Evolutionary conservation across 2,329 filamentous ascomycete genomes (phyloP), one percentile per base, ranked within the genome.

Genomic region (Aureobasidium sp.): DNA sequence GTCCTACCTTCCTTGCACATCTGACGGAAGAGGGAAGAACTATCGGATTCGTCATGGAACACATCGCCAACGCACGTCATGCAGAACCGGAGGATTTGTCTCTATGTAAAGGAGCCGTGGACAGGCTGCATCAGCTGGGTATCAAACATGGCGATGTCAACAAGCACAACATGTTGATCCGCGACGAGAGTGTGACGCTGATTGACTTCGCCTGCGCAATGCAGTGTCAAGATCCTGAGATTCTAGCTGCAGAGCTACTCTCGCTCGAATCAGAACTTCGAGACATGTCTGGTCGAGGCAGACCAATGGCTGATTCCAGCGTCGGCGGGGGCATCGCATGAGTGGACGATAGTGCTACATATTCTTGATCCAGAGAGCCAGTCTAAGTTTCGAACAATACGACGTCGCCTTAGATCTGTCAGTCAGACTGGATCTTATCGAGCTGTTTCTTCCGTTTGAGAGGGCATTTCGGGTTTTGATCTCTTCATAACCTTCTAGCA

Each of bases 141-240:
- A 71, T 77, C 39, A 65, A 68, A 61, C 73, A 76, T 64, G 72
- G 72, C 3, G 73, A 77, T 66, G 65, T 75, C 55, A 76, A 77
- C 63, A 71, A 69, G 62, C 65, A 74, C 62, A 76, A 76, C 61
- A 74, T 77, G 59, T 69, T 77, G 13, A 61, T 77, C 5, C 64
- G 37, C 1, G 63, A 71, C 15, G 66, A 63, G 8, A 17, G 36
- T 3, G 70, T 62, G 3, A 62, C 65, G 9, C 61, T 77, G 5
- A 66, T 77, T 29, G 73, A 76, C 63, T 76, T 76, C 64, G 73
- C 73, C 9, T 47, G 53, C 27, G 63, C 66, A 52, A 44, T 41
- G 57, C 63, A 62, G 64, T 64, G 44, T 50, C 32, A 34, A 9
- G 56, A 59, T 29, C 6, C 68, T 66, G 59, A 65, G 41, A 27